A percentile compares a stretch with the other conserved stretches of the same genome.
Conservation (phyloP, 2,329 filamentous ascomycete species). For the Aureobasidium sp. region DNA sequence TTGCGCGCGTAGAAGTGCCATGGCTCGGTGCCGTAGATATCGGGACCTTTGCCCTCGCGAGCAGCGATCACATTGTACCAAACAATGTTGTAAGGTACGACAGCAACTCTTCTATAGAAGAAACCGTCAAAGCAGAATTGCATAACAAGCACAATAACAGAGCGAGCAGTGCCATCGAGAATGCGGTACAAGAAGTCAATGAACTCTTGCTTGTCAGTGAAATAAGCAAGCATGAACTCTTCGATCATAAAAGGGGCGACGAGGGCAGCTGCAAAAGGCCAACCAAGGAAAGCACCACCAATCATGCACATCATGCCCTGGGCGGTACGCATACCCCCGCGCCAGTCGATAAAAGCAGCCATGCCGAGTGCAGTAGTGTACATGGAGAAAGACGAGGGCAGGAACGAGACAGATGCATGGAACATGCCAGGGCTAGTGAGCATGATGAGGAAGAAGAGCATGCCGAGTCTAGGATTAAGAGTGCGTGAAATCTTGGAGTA, state of each 20-base stretch:
- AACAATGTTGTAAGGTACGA: constrained; percentile 88
- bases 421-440: constrained; percentile 85
- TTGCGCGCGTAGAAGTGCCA: constrained; percentile 97
- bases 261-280: constrained; percentile 86
- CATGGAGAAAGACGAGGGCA: constrained; percentile 97
- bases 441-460: constrained; percentile 73
- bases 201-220: constrained; percentile 43
- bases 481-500: constrained; percentile 69
- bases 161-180: constrained; percentile 57
- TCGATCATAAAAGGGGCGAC: constrained; percentile 73
- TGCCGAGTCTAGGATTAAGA: constrained; percentile 72
- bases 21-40: constrained; percentile 91
- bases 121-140: constrained; percentile 69
- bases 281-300: constrained; percentile 74
- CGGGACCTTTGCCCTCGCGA: constrained; percentile 57
- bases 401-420: constrained; percentile 75
- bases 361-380: constrained; percentile 81
- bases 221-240: constrained; percentile 51
- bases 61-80: constrained; percentile 88
- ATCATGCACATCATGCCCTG: constrained; percentile 88
- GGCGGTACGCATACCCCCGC: constrained; percentile 67
- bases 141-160: constrained; percentile 56
- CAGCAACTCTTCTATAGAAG: constrained; percentile 70
- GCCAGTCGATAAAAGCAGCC: constrained; percentile 85
- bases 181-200: constrained; percentile 40